Conservation (phyloP, 805 yeast genomes). For the Teunomyces panamensis region DNA sequence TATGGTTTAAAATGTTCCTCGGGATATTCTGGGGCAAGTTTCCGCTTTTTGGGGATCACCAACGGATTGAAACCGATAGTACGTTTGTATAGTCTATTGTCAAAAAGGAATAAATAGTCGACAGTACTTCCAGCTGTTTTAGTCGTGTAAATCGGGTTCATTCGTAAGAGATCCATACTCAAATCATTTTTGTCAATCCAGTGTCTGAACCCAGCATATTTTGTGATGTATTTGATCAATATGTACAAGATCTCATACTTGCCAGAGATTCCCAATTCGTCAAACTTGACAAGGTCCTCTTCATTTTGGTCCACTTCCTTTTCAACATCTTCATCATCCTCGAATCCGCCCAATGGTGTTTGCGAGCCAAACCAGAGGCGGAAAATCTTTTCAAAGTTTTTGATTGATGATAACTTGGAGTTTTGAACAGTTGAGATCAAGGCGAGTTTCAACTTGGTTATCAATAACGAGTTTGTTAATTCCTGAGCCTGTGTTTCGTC, state of each 20-base stretch:
- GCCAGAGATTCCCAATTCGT: slow-evolving; percentile 39
- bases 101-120: slow-evolving; percentile 41
- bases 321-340: slow-evolving; percentile 20
- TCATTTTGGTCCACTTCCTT: slow-evolving; percentile 14
- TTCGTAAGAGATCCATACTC: slow-evolving; percentile 23
- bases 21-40: slow-evolving; percentile 32
- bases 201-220: slow-evolving; percentile 43
- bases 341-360: slow-evolving; percentile 31
- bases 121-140: slow-evolving; percentile 13
- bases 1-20: slow-evolving; percentile 22
- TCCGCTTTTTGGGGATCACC: slow-evolving; percentile 34
- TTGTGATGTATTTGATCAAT: slow-evolving; percentile 43
- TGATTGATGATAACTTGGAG: slow-evolving; percentile 25
- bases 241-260: slow-evolving; percentile 49
- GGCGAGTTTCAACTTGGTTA: slow-evolving; percentile 42
- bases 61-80: slow-evolving; percentile 22
- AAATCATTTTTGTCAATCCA: slow-evolving; percentile 42
- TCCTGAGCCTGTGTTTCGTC: slow-evolving; percentile 5
- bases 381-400: slow-evolving; percentile 32
- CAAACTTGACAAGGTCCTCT: slow-evolving; percentile 30
- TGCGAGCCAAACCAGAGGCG: slow-evolving; percentile 32
- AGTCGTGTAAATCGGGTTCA: slow-evolving; percentile 9
- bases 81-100: slow-evolving; percentile 50
- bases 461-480: slow-evolving; percentile 20
- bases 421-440: slow-evolving; percentile 41